Conservation (phyloP, 176 grass and related monocot genomes). For the Poa pratensis region DNA sequence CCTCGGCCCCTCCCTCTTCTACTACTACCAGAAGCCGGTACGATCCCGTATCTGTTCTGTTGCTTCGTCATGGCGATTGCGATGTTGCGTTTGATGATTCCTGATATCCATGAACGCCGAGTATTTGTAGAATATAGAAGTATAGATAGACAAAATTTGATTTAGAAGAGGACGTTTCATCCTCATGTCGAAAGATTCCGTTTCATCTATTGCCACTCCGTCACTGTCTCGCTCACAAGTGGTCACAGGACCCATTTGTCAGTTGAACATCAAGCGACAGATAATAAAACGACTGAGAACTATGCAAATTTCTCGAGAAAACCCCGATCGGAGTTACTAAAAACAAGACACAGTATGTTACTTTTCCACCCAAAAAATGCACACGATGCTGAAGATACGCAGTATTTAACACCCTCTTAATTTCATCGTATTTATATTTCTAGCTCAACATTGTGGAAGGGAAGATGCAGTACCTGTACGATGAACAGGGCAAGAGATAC, state of each 20-base stretch:
- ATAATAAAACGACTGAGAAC: neutral
- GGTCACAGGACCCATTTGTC: neutral
- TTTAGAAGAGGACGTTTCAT: neutral
- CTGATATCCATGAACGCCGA: neutral
- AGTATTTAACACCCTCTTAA: neutral
- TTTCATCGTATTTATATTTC: slow-evolving; percentile 8
- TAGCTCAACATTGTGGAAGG: slow-evolving; percentile 99
- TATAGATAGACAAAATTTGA: neutral
- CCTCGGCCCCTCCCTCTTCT: slow-evolving; percentile 89
- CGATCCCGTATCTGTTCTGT: neutral
- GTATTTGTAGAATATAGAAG: too few species aligned
- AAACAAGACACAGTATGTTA: neutral
- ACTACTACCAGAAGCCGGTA: slow-evolving; percentile 99
- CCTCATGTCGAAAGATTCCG: neutral
- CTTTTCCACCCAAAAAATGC: neutral
- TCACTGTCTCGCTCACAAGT: neutral
- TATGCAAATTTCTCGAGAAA: neutral
- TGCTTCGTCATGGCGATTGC: neutral
- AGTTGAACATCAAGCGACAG: neutral
- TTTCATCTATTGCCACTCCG: neutral
- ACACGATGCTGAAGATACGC: neutral
- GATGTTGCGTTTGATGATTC: neutral
- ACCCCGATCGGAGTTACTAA: neutral
- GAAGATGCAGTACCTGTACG: slow-evolving; percentile 95
- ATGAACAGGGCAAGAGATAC: slow-evolving; percentile 88